These are phyloP conservation scores for Trichophyton simii DNA, from an alignment of 2,329 filamentous ascomycete species.

Conservation along the genomic window DNA sequence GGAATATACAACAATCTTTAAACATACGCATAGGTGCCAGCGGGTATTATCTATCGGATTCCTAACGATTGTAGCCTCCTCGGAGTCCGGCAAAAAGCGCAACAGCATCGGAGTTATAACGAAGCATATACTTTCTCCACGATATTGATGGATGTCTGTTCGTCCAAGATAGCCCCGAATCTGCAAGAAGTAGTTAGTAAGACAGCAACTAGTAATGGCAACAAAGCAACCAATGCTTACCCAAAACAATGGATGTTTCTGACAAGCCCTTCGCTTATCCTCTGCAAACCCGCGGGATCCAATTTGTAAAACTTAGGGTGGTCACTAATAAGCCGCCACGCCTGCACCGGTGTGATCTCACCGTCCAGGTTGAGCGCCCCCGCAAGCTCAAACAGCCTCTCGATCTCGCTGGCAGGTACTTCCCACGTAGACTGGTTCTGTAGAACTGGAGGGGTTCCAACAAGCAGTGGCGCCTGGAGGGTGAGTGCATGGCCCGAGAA, in stretches of 20 bases:
- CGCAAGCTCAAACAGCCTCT: constrained; percentile 18
- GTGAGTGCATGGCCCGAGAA: constrained; percentile 20
- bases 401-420: constrained; percentile 19
- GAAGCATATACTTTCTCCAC: constrained; percentile 9
- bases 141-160: constrained; percentile 13
- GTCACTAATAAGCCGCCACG: constrained; percentile 26
- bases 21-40: too few species aligned
- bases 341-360: constrained; percentile 31
- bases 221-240: constrained; percentile 15
- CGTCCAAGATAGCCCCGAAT: constrained; percentile 19
- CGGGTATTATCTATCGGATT: too few species aligned
- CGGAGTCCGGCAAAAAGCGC: too few species aligned
- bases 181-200: constrained; percentile 6
- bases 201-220: neutral
- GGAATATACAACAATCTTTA: too few species aligned
- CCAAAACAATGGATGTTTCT: constrained; percentile 29
- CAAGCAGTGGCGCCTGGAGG: constrained; percentile 19
- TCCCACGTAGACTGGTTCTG: constrained; percentile 15
- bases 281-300: constrained; percentile 18
- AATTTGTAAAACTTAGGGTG: constrained; percentile 24
- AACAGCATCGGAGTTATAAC: constrained; percentile 12
- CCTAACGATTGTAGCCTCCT: too few species aligned
- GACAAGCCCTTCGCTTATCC: constrained; percentile 19
- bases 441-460: constrained; percentile 14
- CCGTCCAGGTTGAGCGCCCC: constrained; percentile 18